Base-by-base conservation (phyloP, 2,329 filamentous ascomycete species). In the Rugonectria rugulosa region DNA sequence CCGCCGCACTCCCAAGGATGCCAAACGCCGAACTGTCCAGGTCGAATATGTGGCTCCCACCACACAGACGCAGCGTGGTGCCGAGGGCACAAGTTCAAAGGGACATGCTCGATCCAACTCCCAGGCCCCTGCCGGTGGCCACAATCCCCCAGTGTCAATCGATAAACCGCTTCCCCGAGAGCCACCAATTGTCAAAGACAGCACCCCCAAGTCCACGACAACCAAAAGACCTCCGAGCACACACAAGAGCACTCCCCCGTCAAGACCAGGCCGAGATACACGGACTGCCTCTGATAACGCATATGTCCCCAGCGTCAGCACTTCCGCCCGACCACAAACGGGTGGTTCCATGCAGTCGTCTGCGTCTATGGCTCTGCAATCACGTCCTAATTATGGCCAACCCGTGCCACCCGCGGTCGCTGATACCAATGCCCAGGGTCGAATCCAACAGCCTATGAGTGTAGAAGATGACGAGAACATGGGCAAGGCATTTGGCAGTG, bases 31-130 rank as follows among this genome's bases (percentile, higher is more conserved):
- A 66, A 99, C 95, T 0, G 92, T 99, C 1, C 95, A 99, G 76
- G 91, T 99, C 58, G 95, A 99, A 78, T 99, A 99, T 73, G 95
- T 98, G 53, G 90, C 93, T 17, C 95, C 95, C 20, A 88, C 88
- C 21, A 96, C 92, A 6, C 88, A 94, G 69, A 97, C 94, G 1
- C 84, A 88, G 59, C 86, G 94, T 61, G 92, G 90, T 69, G 58
- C 72, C 60, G 69, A 75, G 10, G 61, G 61, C 3, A 56, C 61
- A 7, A 46, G 64, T 34, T 56, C 69, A 10, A 66, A 69, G 38
- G 31, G 59, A 8, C 68, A 67, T 21, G 47, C 60, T 29, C 62
- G 59, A n/a, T 66, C 70, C 8, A 61, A 58, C 42, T 74, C 62
- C 70, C 82, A 53, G 77, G 80, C 68, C 79, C 82, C 44, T 78